Base-by-base conservation (phyloP, 495 filamentous ascomycete species). In the Penicillium argentinense region DNA sequence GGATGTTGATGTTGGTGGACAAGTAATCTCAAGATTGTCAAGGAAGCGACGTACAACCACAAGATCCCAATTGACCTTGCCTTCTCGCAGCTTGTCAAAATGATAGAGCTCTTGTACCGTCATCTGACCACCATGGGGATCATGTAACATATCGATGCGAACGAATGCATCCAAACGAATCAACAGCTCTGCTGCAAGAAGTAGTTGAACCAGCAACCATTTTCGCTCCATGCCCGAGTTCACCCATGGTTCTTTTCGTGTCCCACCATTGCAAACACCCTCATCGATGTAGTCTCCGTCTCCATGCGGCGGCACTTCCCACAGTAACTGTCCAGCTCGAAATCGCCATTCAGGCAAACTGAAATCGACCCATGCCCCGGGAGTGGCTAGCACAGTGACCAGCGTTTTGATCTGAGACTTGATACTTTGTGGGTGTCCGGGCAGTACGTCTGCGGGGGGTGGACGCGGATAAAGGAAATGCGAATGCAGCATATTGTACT, bases 281-380 rank as follows among this genome's bases (percentile, higher is more conserved):
- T 64, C 47, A 2, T 73, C 69, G 24, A 78, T 59, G 34, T 68
- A 74, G 40, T 81, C 65, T 11, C 79, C 78, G 42, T 80, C 80
- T 28, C 71, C 71, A 29, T 72, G 61, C 13, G 73, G 69, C n/a
- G 70, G 62, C 11, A 42, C 45, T 14, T 83, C 86, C 87, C 88
- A 95, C 13, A 95, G 69, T 47, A 93, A 65, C 56, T 93, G 88
- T n/a, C 89, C 89, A 1, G 86, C 76, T 9, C 84, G 72, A 21
- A 91, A 81, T 14, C 89, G 76, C 87, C 87, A 92, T 57, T 91
- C 87, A 0, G 88, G 80, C 18, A 84, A 68, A 30, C 84, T 85
- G 54, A 95, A 90, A 58, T 95, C 82, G 12, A 86, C 71, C 89
- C 89, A 95, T 12, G 77, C 67, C 6, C 76, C 76, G 1, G 60